Evolutionary conservation across 225 moss, liverwort and hornwort genomes (phyloP).

Genomic region (Rhytidiadelphus loreus): DNA sequence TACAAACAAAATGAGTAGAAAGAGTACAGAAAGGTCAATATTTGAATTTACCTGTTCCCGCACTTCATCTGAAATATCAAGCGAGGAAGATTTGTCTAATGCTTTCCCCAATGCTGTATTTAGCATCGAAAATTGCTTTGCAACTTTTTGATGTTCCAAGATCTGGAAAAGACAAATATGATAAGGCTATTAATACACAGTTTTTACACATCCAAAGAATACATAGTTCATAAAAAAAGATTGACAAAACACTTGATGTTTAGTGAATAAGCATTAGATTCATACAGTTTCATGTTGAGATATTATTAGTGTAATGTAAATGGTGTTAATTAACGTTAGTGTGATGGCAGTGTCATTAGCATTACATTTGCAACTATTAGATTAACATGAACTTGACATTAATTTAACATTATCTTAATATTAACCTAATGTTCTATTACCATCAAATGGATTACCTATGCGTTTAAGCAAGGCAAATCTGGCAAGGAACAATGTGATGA

Average conservation of each 20-base stretch:
- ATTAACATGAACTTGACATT: background rate
- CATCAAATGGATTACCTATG: too few species aligned
- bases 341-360: background rate
- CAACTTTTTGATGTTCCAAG: slow-evolving; percentile 42
- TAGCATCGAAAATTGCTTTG: slow-evolving; percentile 38
- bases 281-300: background rate
- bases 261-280: background rate
- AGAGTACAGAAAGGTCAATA: background rate
- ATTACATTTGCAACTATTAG: background rate
- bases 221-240: background rate
- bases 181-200: background rate
- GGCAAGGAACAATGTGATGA: background rate
- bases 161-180: slow-evolving; percentile 14
- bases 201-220: background rate
- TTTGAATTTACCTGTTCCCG: slow-evolving; percentile 55
- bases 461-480: background rate
- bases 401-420: background rate
- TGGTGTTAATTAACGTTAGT: background rate
- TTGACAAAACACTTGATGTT: background rate
- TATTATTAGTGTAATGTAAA: background rate
- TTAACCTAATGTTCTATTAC: background rate
- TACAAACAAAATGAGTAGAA: background rate
- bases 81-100: slow-evolving; percentile 39
- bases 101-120: slow-evolving; percentile 46
- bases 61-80: slow-evolving; percentile 76